These are phyloP conservation scores for Craterostigma plantagineum DNA, from an alignment of 257 asterid genomes.

Conservation along the genomic window DNA sequence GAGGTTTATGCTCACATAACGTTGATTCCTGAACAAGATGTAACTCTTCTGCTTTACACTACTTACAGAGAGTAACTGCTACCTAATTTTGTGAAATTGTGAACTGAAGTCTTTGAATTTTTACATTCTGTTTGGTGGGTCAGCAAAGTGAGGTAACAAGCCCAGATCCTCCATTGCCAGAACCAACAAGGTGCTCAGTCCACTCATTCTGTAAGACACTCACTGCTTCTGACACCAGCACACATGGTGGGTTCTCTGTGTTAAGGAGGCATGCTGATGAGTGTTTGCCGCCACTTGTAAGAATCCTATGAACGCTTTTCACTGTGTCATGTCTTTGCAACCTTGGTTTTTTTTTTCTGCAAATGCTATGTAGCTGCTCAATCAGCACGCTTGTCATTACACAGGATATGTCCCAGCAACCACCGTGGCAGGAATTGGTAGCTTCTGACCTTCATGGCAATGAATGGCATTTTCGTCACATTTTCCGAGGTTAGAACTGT, in stretches of 20 bases:
- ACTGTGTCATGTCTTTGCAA: not conserved
- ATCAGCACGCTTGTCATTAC: constrained; percentile 8
- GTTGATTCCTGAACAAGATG: constrained; percentile 68
- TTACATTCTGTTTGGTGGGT: constrained; percentile 12
- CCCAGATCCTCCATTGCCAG: constrained; percentile 69
- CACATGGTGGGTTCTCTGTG: constrained; percentile 98
- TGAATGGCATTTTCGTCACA: constrained; percentile 98
- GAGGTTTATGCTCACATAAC: constrained; percentile 91
- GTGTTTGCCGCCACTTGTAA: constrained; percentile 83
- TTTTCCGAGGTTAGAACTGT: constrained; percentile 60
- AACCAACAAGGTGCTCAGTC: constrained; percentile 50
- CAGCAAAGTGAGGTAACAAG: constrained; percentile 65
- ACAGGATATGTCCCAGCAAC: constrained; percentile 97
- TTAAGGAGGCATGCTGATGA: constrained; percentile 96
- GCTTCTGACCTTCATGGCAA: constrained; percentile 87
- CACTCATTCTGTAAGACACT: constrained; percentile 94
- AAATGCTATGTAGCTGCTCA: no score
- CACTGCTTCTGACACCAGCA: constrained; percentile 98
- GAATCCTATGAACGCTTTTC: constrained; percentile 9
- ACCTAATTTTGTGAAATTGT: not conserved
- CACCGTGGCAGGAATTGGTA: constrained; percentile 94
- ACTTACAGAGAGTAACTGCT: not conserved
- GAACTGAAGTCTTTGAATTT: not conserved
- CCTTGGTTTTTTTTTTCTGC: no score
- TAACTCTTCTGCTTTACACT: constrained; percentile 14